Conservation (phyloP, 345 rosid genomes). For the Lumnitzera racemosa region DNA sequence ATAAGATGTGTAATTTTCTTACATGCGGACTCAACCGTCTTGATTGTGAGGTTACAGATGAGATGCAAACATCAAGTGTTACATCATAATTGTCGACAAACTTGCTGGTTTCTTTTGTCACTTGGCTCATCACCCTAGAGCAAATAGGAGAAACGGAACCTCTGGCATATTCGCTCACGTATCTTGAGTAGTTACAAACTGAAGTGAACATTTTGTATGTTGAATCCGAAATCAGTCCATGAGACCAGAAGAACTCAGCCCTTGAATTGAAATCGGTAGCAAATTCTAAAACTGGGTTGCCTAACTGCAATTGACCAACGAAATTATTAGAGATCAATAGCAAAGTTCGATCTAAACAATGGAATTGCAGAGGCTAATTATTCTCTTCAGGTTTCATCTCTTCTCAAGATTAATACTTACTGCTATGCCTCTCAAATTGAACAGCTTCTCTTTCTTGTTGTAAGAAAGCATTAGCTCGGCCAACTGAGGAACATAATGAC, state of each 20-base stretch:
- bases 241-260: slow-evolving; percentile 98
- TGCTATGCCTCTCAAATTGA: slow-evolving; percentile 88
- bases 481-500: slow-evolving; percentile 89
- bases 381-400: too few relatives aligned
- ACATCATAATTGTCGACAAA: slow-evolving; percentile 95
- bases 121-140: slow-evolving; percentile 82
- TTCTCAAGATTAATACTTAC: slow-evolving; percentile 35
- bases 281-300: slow-evolving; percentile 88
- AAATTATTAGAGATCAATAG: too few relatives aligned
- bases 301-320: slow-evolving; percentile 41
- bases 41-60: slow-evolving; percentile 77
- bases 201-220: slow-evolving; percentile 83
- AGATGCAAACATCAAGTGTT: slow-evolving; percentile 86
- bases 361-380: too few relatives aligned
- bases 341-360: too few relatives aligned
- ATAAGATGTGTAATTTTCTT: slow-evolving; percentile 10
- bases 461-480: slow-evolving; percentile 77
- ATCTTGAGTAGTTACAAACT: slow-evolving; percentile 82
- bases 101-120: slow-evolving; percentile 72
- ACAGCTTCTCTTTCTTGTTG: slow-evolving; percentile 65
- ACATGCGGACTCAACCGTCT: slow-evolving; percentile 64
- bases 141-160: slow-evolving; percentile 67
- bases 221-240: slow-evolving; percentile 85
- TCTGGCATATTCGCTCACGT: slow-evolving; percentile 79
- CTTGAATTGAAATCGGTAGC: slow-evolving; percentile 85